A percentile compares a stretch with the other conserved stretches of the same genome.
Conservation (phyloP, 257 asterid genomes). For the Mentha longifolia region DNA sequence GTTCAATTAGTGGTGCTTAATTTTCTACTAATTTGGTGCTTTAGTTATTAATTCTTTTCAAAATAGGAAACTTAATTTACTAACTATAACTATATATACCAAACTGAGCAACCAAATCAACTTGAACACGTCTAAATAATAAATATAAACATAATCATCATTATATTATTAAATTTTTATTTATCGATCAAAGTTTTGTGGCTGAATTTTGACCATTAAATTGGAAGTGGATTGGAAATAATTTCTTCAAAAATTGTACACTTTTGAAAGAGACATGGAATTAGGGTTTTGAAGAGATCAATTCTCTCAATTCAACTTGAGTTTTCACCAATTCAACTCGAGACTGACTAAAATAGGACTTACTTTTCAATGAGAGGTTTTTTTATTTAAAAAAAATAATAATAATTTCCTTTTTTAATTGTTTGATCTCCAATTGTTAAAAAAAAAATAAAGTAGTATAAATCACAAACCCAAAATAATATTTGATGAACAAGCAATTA, state of each 20-base stretch:
- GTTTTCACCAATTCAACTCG: slow-evolving; percentile 30
- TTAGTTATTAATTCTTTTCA: no score
- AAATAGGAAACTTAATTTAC: no score
- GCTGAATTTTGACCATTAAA: slow-evolving; percentile 29
- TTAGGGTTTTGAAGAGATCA: slow-evolving; percentile 24
- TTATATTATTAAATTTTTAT: not conserved
- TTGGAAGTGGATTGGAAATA: not conserved
- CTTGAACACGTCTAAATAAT: no score
- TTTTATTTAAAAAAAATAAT: no score
- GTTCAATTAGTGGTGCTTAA: no score
- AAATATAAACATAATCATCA: not conserved
- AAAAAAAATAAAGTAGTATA: no score
- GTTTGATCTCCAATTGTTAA: not conserved
- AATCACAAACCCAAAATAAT: not conserved
- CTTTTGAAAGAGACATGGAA: slow-evolving; percentile 1
- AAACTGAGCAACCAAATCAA: slow-evolving; percentile 41
- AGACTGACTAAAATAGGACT: slow-evolving; percentile 9
- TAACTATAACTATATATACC: slow-evolving; percentile 20
- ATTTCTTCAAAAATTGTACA: not conserved
- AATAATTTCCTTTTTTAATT: not conserved
- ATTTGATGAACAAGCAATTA: no score
- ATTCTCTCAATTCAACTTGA: not conserved
- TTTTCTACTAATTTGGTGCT: no score
- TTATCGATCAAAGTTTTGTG: slow-evolving; percentile 29
- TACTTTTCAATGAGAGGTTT: not conserved